Evolutionary conservation across 2,329 filamentous ascomycete species (phyloP), one percentile per base, ranked within the genome.

Genomic region (Truncatella angustata): DNA sequence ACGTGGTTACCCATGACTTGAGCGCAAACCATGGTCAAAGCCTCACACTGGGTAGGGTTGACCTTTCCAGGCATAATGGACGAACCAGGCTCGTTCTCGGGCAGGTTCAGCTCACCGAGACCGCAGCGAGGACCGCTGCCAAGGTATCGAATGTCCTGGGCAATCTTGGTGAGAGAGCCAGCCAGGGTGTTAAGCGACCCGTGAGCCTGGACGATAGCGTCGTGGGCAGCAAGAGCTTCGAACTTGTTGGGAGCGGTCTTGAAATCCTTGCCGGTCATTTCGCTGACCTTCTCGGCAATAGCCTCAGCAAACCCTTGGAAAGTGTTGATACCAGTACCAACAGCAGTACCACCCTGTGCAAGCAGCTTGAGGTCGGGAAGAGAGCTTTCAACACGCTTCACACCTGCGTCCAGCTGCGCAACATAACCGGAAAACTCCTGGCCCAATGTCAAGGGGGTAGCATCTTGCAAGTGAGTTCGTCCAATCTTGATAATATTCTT

Each of bases 51-150:
- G 28, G 94, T 99, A 28, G 94, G 94, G 80, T 99, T 99, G 70
- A 99, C 94, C 80, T 99, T 99, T 67, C 94, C 94, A 40, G 94
- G 94, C 94, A 99, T 99, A 79, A 99, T 97, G 63, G 90, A 95
- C 67, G 88, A 94, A 58, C 93, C 93, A 30, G 94, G 94, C 79
- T 99, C 94, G 77, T 99, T 99, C 79, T 99, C 94, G 23, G 94
- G 94, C 48, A 99, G 85, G 66, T 84, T 83, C 58, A 99, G 84
- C 78, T 99, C 94, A 60, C 92, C 93, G 20, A 97, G 87, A 66
- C 94, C 94, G 73, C 94, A 97, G 54, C 94, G 91, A 51, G 94
- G 94, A 14, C 94, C 94, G 61, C 90, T 96, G 63, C 94, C 94
- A 49, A 97, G 89, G 78, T 96, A 97, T 66, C 94, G 88, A 69